phyloP scores from a whole-genome alignment of 495 filamentous ascomycete species.

The Xylaria bambusicola region DNA sequence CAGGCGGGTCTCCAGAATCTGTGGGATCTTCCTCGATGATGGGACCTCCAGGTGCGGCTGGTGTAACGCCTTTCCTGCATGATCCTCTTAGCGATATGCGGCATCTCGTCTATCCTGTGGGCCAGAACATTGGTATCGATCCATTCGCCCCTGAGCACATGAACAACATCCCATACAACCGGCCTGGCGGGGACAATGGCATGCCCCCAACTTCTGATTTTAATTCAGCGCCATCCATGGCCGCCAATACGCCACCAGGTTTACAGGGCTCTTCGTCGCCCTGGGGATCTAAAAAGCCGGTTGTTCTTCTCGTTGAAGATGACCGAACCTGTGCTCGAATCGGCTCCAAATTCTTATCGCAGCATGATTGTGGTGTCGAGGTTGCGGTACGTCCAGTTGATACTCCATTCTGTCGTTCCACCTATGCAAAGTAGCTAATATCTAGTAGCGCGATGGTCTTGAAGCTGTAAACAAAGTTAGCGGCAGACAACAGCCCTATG shows the following conservation, averaged over 20 bases:
- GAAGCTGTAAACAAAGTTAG: conserved; percentile 94
- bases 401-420: background rate
- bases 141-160: conserved; percentile 93
- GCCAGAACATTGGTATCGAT: conserved; percentile 87
- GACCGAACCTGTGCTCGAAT: conserved; percentile 93
- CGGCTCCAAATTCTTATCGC: conserved; percentile 89
- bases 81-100: conserved; percentile 68
- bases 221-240: conserved; percentile 25
- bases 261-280: conserved; percentile 29
- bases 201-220: conserved; percentile 27
- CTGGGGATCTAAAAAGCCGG: conserved; percentile 79
- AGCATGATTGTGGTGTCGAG: conserved; percentile 86
- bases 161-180: conserved; percentile 84
- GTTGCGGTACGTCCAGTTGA: conserved; percentile 70
- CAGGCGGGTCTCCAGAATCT: conserved; percentile 49
- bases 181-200: conserved; percentile 40
- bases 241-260: conserved; percentile 31
- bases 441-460: conserved; percentile 74
- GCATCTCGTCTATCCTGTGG: conserved; percentile 85
- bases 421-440: conserved; percentile 32
- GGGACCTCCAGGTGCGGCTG: conserved; percentile 36
- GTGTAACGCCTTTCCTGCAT: conserved; percentile 42
- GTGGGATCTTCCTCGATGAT: conserved; percentile 48
- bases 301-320: conserved; percentile 92
- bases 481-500: conserved; percentile 71